Percentiles rank a stretch among this genome's conserved stretches.
Conservation (phyloP, 2,329 filamentous ascomycete species). For the Alternaria metachromatica region DNA sequence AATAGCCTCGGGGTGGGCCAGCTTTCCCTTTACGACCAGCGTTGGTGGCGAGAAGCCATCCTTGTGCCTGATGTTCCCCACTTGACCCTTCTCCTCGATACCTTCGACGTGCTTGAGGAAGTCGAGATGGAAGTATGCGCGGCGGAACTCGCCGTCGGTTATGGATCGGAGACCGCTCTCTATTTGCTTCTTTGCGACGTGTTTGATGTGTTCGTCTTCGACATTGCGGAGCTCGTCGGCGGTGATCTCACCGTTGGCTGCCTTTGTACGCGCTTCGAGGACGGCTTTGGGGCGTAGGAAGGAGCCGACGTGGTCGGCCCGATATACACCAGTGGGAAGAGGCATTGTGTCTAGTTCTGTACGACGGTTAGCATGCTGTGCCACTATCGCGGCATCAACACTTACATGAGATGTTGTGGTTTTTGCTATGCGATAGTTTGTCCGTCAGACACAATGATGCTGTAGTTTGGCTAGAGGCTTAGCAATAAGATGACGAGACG, state of each 20-base stretch:
- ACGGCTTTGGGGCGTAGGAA: constrained; percentile 61
- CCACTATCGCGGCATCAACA: not conserved
- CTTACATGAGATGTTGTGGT: not conserved
- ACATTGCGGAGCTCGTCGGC: constrained; percentile 56
- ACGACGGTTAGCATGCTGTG: not conserved
- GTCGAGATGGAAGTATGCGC: constrained; percentile 65
- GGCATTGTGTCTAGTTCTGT: constrained; percentile 36
- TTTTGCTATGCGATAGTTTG: not conserved
- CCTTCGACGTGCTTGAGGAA: constrained; percentile 63
- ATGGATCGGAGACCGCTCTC: constrained; percentile 58
- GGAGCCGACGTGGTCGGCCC: constrained; percentile 64
- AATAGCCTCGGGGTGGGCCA: constrained; percentile 60
- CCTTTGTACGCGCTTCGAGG: constrained; percentile 58
- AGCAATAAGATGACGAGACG: not conserved
- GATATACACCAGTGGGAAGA: constrained; percentile 50
- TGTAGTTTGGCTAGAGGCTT: not conserved
- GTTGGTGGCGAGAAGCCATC: constrained; percentile 61
- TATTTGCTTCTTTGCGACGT: constrained; percentile 59
- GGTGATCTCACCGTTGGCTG: constrained; percentile 53
- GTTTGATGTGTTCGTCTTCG: constrained; percentile 59
- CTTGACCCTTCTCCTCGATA: constrained; percentile 60
- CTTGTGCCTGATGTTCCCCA: constrained; percentile 50
- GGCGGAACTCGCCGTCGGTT: constrained; percentile 65
- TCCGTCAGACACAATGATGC: not conserved
- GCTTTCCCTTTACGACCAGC: constrained; percentile 62